Base-by-base conservation (phyloP, 805 yeast species). In the Hanseniaspora thailandica region DNA sequence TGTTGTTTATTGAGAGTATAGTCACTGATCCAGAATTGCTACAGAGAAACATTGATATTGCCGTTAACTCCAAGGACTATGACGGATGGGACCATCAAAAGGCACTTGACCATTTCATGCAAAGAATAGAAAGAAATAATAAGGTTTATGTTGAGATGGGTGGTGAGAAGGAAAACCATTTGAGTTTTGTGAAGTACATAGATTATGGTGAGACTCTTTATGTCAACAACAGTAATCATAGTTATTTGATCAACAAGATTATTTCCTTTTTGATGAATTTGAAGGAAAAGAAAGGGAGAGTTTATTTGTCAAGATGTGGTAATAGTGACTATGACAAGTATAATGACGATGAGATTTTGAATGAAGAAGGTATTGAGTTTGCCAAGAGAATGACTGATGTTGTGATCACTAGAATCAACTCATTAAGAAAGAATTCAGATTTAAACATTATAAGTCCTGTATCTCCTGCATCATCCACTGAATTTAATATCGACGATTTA, bases 191-290 rank as follows among this genome's bases (percentile, higher is more conserved):
- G 63, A 87, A 89, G 67, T 81, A 87, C 61, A 83, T 85, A 62
- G 89, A 93, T 65, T 90, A 89, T 67, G 96, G 97, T 17, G 93
- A 87, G 64, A 70, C 84, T 58, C 74, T 90, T 55, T 80, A 84
- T 44, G 76, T 89, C 55, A 80, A 85, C 62, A 81, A 89, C 39
- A 52, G 46, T 19, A 83, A 84, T 58, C 78, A 86, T 61, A 97
- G 96, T 17, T 93, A 90, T 66, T 73, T 93, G 65, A 81, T 87
- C 56, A 87, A 90, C 64, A 84, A 93, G 63, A 93, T 93, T 48
- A 88, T 93, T 25, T 87, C 86, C 66, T 93, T 86, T 66, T 72
- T 93, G 64, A 86, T 93, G 87, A 93, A 93, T 69, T 76, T 93
- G 12, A 78, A 90, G 59, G 84, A 87, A 62, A 86, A 87, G 64